Percentiles rank a stretch among this genome's conserved stretches.
phyloP scores from a whole-genome alignment of 2,329 filamentous ascomycete genomes.

The Fonsecaea monophora region DNA sequence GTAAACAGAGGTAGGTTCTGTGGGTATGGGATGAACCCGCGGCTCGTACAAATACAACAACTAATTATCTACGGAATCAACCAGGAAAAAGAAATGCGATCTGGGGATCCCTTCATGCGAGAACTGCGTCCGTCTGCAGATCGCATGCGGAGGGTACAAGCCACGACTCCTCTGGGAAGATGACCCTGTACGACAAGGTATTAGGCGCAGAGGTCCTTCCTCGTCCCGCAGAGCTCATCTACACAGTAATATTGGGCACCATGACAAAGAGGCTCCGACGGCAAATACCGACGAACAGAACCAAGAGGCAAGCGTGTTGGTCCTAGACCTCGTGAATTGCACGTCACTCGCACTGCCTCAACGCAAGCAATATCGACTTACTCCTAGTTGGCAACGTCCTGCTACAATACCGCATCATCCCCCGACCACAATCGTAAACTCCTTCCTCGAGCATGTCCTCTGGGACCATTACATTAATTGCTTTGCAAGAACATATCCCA shows the following conservation, averaged over 20 bases:
- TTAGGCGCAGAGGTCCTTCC: slow-evolving; percentile 1
- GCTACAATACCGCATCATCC: background rate
- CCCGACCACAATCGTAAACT: background rate
- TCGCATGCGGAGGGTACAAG: slow-evolving; percentile 5
- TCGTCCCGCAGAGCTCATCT: background rate
- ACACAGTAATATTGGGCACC: background rate
- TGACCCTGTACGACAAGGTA: slow-evolving; percentile 7
- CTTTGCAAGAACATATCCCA: slow-evolving; percentile 19
- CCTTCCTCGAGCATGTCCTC: background rate
- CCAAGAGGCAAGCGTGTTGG: background rate
- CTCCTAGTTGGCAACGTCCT: background rate
- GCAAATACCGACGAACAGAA: background rate
- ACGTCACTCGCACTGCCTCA: background rate
- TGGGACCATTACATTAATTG: slow-evolving; percentile 19
- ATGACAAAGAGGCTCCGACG: background rate
- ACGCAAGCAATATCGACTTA: background rate
- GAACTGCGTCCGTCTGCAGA: background rate
- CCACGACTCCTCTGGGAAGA: slow-evolving; percentile 13
- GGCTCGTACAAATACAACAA: background rate
- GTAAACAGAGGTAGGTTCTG: slow-evolving; percentile 10
- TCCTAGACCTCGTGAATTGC: background rate
- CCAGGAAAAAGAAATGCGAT: slow-evolving; percentile 16
- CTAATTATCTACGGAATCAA: background rate
- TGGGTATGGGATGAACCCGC: background rate
- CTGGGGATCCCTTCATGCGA: slow-evolving; percentile 4